Conservation (phyloP, 2,329 filamentous ascomycete genomes). For the Trichoderma koningiopsis region DNA sequence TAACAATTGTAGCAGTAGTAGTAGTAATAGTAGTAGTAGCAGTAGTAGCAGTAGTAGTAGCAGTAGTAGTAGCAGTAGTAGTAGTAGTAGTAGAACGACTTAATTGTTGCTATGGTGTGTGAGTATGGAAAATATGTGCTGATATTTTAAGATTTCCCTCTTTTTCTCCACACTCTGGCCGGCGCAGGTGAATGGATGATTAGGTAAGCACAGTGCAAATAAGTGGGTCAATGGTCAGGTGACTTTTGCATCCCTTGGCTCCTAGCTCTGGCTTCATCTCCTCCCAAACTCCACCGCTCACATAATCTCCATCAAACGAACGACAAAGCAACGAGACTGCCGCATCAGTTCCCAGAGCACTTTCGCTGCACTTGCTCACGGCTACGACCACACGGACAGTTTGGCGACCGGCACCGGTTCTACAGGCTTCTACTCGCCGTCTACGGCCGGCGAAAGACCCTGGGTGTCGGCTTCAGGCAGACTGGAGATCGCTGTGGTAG, state of each 20-base stretch:
- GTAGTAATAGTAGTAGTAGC: too few species aligned
- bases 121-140: too few species aligned
- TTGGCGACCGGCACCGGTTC: constrained; percentile 10
- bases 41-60: too few species aligned
- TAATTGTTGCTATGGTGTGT: too few species aligned
- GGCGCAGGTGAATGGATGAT: background rate
- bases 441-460: constrained; percentile 13
- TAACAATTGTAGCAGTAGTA: too few species aligned
- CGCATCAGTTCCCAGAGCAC: background rate
- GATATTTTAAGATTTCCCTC: too few species aligned
- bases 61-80: too few species aligned
- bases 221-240: background rate
- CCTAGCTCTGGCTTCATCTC: background rate
- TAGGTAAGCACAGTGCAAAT: background rate
- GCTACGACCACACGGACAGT: background rate
- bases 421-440: constrained; percentile 13
- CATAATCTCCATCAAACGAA: background rate
- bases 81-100: too few species aligned
- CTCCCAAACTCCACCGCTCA: background rate
- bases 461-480: constrained; percentile 14
- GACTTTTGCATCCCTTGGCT: background rate
- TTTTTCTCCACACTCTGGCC: too few species aligned
- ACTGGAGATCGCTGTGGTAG: constrained; percentile 2
- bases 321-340: background rate
- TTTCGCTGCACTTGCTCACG: background rate